Evolutionary conservation across 2,329 filamentous ascomycete species (phyloP).

Genomic region (Sclerotinia trifoliorum): DNA sequence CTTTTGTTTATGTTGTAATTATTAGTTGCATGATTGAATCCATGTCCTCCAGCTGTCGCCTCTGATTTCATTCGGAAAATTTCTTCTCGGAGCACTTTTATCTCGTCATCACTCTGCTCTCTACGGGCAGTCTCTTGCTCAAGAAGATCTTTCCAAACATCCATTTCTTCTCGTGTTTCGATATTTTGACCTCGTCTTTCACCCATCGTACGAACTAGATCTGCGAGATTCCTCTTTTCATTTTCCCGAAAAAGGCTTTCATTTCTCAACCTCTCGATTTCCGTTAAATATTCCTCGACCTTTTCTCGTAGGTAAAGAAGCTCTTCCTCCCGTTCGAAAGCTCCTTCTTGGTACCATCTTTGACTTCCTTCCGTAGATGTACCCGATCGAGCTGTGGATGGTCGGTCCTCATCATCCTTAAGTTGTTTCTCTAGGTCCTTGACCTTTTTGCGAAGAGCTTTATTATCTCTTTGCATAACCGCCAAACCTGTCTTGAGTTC

Average conservation of each 20-base stretch:
- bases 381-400: slow-evolving; percentile 57
- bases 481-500: slow-evolving; percentile 89
- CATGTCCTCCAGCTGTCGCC: slow-evolving; percentile 40
- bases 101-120: slow-evolving; percentile 89
- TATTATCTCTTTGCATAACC: slow-evolving; percentile 87
- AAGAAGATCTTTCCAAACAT: slow-evolving; percentile 93
- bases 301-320: slow-evolving; percentile 80
- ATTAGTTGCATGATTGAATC: slow-evolving; percentile 60
- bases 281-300: slow-evolving; percentile 77
- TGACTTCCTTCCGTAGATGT: slow-evolving; percentile 57
- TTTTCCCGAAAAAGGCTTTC: slow-evolving; percentile 77
- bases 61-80: slow-evolving; percentile 70
- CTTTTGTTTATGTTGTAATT: slow-evolving; percentile 62
- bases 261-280: slow-evolving; percentile 77
- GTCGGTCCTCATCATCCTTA: slow-evolving; percentile 61
- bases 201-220: slow-evolving; percentile 68
- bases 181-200: slow-evolving; percentile 50
- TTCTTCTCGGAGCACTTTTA: slow-evolving; percentile 79
- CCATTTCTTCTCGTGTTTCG: slow-evolving; percentile 61
- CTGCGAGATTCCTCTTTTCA: slow-evolving; percentile 82
- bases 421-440: slow-evolving; percentile 84
- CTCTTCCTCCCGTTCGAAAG: slow-evolving; percentile 77
- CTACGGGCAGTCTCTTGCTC: slow-evolving; percentile 87
- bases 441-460: slow-evolving; percentile 73
- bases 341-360: slow-evolving; percentile 55